Conservation (phyloP, 441 rosid species). For the Syzygium syzygioides region DNA sequence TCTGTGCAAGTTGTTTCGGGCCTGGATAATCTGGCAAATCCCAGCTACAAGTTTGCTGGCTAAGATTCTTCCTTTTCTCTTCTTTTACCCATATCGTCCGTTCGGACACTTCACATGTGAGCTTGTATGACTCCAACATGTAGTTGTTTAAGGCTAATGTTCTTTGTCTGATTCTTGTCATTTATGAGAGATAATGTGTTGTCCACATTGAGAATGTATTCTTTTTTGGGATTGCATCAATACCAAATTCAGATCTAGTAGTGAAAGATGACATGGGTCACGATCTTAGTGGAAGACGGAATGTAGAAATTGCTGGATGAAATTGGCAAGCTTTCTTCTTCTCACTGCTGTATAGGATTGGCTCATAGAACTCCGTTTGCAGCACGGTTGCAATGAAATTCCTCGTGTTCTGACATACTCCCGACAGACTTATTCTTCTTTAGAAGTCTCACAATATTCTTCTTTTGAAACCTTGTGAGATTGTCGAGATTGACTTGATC, state of each 20-base stretch:
- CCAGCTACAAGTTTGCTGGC: conserved; percentile 88
- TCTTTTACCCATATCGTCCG: background rate
- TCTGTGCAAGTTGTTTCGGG: conserved; percentile 93
- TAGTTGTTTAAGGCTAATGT: background rate
- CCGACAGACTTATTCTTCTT: background rate
- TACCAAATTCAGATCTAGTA: background rate
- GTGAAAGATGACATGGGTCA: background rate
- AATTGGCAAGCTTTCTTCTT: background rate
- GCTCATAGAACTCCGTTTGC: background rate
- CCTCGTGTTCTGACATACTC: background rate
- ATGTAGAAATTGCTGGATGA: background rate
- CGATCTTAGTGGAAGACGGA: background rate
- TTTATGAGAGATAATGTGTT: background rate
- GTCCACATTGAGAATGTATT: conserved; percentile 15
- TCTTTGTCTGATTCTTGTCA: background rate
- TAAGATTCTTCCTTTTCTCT: conserved; percentile 18
- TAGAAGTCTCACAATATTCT: background rate
- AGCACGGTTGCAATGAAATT: background rate
- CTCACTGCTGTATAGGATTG: background rate
- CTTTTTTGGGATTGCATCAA: conserved; percentile 11
- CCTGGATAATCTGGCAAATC: conserved; percentile 75
- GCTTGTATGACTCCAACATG: no score
- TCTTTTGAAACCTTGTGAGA: background rate
- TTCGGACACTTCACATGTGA: background rate
- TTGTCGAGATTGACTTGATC: background rate